These are phyloP conservation scores for Ploettnerulaceae sp. DNA, from an alignment of 2,329 filamentous ascomycete genomes.

Conservation along the genomic window DNA sequence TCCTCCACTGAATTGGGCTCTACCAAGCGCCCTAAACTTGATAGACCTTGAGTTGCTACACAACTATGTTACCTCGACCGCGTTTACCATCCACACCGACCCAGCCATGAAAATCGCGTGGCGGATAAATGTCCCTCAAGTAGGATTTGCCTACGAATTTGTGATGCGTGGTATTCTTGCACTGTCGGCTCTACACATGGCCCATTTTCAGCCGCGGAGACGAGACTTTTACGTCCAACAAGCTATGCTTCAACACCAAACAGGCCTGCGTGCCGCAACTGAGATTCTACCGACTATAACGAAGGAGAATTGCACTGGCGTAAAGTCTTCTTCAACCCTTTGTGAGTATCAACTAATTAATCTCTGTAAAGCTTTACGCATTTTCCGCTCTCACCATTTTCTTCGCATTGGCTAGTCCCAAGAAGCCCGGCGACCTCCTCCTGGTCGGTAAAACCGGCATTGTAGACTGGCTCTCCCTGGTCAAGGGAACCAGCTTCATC, in stretches of 20 bases:
- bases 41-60: slow-evolving; percentile 49
- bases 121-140: slow-evolving; percentile 42
- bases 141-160: slow-evolving; percentile 43
- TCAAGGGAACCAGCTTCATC: slow-evolving; percentile 36
- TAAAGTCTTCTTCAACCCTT: background rate
- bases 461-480: slow-evolving; percentile 37
- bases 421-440: slow-evolving; percentile 35
- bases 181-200: slow-evolving; percentile 46
- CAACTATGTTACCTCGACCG: slow-evolving; percentile 47
- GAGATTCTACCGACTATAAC: slow-evolving; percentile 34
- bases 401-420: slow-evolving; percentile 36
- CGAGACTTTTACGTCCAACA: slow-evolving; percentile 38
- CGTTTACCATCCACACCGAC: slow-evolving; percentile 42
- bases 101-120: slow-evolving; percentile 42
- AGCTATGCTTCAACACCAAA: slow-evolving; percentile 37
- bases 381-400: slow-evolving; percentile 38
- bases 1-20: background rate
- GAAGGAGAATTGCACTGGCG: slow-evolving; percentile 33
- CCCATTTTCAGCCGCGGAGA: slow-evolving; percentile 37
- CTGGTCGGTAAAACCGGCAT: slow-evolving; percentile 34
- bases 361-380: slow-evolving; percentile 32
- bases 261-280: slow-evolving; percentile 30
- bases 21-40: slow-evolving; percentile 33
- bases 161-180: slow-evolving; percentile 47
- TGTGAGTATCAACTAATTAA: background rate